Conservation (phyloP, 2,329 filamentous ascomycete genomes). For the Calonectria crousiana region DNA sequence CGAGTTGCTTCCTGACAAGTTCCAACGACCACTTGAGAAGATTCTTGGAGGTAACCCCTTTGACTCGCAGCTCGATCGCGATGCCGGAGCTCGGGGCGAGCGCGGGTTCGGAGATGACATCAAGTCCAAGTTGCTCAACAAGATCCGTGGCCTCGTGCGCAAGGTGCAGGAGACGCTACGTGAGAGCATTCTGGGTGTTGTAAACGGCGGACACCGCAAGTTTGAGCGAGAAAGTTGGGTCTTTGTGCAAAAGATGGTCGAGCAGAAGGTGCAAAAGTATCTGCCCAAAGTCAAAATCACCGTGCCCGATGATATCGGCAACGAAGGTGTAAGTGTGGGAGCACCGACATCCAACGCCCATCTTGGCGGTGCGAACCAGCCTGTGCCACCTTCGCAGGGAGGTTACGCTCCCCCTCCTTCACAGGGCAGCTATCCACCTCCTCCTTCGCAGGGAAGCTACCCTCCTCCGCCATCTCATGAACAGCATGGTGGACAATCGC, state of each 20-base stretch:
- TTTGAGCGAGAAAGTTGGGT: slow-evolving; percentile 60
- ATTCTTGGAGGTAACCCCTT: slow-evolving; percentile 62
- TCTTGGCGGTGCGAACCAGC: slow-evolving; percentile 48
- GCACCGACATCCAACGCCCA: slow-evolving; percentile 48
- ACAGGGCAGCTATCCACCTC: slow-evolving; percentile 32
- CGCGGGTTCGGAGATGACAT: slow-evolving; percentile 58
- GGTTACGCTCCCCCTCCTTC: slow-evolving; percentile 28
- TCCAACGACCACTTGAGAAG: slow-evolving; percentile 59
- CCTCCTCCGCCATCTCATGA: slow-evolving; percentile 22
- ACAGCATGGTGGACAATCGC: slow-evolving; percentile 32
- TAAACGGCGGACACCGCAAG: slow-evolving; percentile 61
- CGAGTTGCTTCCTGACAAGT: slow-evolving; percentile 57
- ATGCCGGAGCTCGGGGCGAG: slow-evolving; percentile 45
- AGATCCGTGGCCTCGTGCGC: slow-evolving; percentile 57
- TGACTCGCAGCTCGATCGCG: slow-evolving; percentile 56
- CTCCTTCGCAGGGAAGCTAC: slow-evolving; percentile 33
- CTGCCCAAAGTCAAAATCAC: slow-evolving; percentile 59
- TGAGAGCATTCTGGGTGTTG: slow-evolving; percentile 57
- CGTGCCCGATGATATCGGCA: slow-evolving; percentile 61
- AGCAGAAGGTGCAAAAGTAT: slow-evolving; percentile 60
- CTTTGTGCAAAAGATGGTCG: slow-evolving; percentile 59
- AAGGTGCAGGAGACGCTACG: slow-evolving; percentile 61
- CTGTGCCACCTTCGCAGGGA: slow-evolving; percentile 38
- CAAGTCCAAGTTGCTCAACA: slow-evolving; percentile 57
- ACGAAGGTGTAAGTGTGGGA: slow-evolving; percentile 59